Evolutionary conservation across 106 monocot genomes (phyloP).

Genomic region (Posidonia australis): DNA sequence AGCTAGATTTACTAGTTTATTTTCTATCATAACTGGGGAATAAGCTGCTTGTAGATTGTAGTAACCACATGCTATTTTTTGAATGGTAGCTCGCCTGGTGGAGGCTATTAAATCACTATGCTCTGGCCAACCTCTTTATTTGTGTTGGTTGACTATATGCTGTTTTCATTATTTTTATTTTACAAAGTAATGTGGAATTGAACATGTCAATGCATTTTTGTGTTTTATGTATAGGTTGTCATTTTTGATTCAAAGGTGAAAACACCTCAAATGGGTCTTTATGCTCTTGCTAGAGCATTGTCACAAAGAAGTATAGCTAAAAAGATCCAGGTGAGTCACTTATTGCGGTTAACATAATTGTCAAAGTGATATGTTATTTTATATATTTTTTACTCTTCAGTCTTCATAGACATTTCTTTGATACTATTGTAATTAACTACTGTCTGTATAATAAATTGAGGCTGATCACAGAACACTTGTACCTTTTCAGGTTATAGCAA

Average conservation of each 20-base stretch:
- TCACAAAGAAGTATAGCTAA: slow-evolving; percentile 56
- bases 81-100: no score
- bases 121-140: no score
- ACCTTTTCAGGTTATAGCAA: slow-evolving; percentile 61
- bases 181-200: neutral
- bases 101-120: no score
- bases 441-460: no score
- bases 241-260: slow-evolving; percentile 74
- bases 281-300: slow-evolving; percentile 80
- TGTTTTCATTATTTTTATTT: neutral
- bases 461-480: no score
- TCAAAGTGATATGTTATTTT: neutral
- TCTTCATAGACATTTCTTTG: neutral
- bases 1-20: no score
- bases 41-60: no score
- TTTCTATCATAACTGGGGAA: no score
- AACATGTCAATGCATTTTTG: neutral
- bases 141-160: no score
- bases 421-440: neutral
- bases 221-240: slow-evolving; percentile 45
- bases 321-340: slow-evolving; percentile 59
- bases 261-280: slow-evolving; percentile 76
- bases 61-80: no score
- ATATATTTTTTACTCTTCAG: neutral
- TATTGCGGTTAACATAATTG: neutral